Base-by-base conservation (phyloP, 2,329 filamentous ascomycete species). In the Phialophora expanda region DNA sequence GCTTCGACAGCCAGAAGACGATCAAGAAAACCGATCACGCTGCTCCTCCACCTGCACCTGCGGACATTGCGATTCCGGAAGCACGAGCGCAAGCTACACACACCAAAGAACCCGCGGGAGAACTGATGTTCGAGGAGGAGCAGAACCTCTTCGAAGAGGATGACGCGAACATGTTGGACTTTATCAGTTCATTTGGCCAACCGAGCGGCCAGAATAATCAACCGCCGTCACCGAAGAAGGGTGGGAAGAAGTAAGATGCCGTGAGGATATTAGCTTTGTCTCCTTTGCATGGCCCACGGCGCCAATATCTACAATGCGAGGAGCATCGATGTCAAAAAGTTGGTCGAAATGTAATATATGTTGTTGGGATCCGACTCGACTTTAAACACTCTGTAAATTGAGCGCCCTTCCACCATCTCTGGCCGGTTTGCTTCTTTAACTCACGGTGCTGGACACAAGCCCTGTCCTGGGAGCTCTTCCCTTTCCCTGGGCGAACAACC, bases 1-100 rank as follows among this genome's bases (percentile, higher is more conserved):
- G 87, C 11, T 99, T 91, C 84, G 95, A 99, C 80, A 82, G 86
- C 48, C 74, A 66, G 14, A 70, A 71, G 2, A 71, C 54, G 8
- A 22, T 44, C n/a, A 57, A 51, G 44, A 57, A 63, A 34, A 44
- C 73, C 73, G 56, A 76, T 75, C 30, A 67, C 65, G 8, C 71
- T 72, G 22, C 46, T n/a, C 24, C 30, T 26, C 22, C 56, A n/a
- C 24, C 62, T 55, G 34, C 56, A 11, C 28, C 63, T 20, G 24
- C 53, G 9, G 56, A 34, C 12, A 64, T 24, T 4, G 20, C 56
- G 22, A 32, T 20, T 20, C 53, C 53, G 11, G 53, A 55, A 34
- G 28, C 4, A 34, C 12, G n/a, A 34, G 75, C 5, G 78, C 85
- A 68, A 78, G 80, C 81, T 76, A 76, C 80, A 61, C 73, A 78